phyloP scores from a whole-genome alignment of 169 alveolate genomes.

The Eimeria maxima region DNA sequence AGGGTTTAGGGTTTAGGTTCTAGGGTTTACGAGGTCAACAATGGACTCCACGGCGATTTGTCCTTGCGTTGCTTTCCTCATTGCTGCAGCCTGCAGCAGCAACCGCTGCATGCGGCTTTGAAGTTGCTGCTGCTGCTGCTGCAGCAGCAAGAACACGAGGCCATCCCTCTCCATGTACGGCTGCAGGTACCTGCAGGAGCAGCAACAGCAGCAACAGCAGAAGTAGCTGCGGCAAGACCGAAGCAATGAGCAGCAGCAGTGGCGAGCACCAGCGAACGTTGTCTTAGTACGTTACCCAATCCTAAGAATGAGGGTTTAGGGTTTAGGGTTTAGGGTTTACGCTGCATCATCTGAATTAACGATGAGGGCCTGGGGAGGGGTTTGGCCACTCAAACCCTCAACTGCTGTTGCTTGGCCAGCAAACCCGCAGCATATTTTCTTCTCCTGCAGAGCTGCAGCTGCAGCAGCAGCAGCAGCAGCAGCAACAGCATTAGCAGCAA shows the following conservation, averaged over 20 bases:
- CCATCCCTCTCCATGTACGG: constrained; percentile 47
- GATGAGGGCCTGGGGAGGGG: constrained; percentile 13
- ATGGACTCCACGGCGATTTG: constrained; percentile 45
- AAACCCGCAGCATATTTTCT: neutral
- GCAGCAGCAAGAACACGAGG: constrained; percentile 16
- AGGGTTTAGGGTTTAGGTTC: constrained; percentile 50
- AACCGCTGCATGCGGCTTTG: constrained; percentile 56
- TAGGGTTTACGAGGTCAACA: constrained; percentile 11
- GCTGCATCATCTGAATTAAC: constrained; percentile 44
- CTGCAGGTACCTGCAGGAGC: constrained; percentile 52
- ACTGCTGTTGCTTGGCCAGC: constrained; percentile 14
- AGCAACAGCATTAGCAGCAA: constrained; percentile 12
- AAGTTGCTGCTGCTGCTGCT: constrained; percentile 53
- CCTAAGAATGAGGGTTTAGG: neutral
- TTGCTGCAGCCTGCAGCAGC: constrained; percentile 54
- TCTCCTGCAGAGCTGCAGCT: neutral
- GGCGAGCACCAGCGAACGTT: neutral
- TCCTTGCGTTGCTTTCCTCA: constrained; percentile 8
- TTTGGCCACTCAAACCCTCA: neutral
- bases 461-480: constrained; percentile 9
- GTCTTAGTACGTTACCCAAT: neutral
- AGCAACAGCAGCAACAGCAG: constrained; percentile 44
- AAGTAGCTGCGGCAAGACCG: neutral
- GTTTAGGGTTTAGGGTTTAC: constrained; percentile 54
- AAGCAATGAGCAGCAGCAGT: neutral